A percentile compares a stretch with the other conserved stretches of the same genome.
Conservation (phyloP, 2,329 filamentous ascomycete genomes). For the Neobulgaria alba region DNA sequence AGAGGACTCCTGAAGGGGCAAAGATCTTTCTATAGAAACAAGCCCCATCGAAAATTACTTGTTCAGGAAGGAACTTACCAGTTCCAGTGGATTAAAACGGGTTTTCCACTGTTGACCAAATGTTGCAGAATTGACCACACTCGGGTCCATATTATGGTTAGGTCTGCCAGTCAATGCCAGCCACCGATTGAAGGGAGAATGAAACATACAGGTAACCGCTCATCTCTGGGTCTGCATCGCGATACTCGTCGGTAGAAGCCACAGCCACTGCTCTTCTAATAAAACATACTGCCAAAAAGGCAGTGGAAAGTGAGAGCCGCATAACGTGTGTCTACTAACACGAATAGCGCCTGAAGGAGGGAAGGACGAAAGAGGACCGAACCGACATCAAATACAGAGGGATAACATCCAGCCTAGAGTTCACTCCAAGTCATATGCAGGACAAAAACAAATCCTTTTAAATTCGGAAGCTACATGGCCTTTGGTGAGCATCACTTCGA, state of each 20-base stretch:
- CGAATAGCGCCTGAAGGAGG: background rate
- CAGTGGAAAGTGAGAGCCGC: constrained; percentile 3
- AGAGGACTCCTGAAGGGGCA: no score
- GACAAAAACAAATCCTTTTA: background rate
- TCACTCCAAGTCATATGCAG: background rate
- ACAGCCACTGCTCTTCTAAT: constrained; percentile 7
- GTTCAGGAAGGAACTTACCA: constrained; percentile 3
- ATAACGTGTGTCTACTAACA: constrained; percentile 7
- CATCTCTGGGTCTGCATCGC: constrained; percentile 25
- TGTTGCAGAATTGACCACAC: constrained; percentile 26
- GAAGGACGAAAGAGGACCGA: background rate
- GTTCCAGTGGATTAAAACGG: constrained; percentile 26
- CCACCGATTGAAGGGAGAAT: no score
- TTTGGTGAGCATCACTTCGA: background rate
- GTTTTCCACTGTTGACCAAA: constrained; percentile 33
- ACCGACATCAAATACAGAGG: background rate
- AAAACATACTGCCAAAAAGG: constrained; percentile 3
- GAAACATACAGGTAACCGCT: constrained; percentile 24
- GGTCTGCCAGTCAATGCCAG: constrained; percentile 16
- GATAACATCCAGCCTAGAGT: background rate
- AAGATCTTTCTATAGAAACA: no score
- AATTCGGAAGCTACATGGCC: background rate
- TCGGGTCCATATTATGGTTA: constrained; percentile 33
- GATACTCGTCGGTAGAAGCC: constrained; percentile 20
- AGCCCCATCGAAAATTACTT: background rate